Conservation (phyloP, 2,329 filamentous ascomycete species). For the Shiraia bambusicola region DNA sequence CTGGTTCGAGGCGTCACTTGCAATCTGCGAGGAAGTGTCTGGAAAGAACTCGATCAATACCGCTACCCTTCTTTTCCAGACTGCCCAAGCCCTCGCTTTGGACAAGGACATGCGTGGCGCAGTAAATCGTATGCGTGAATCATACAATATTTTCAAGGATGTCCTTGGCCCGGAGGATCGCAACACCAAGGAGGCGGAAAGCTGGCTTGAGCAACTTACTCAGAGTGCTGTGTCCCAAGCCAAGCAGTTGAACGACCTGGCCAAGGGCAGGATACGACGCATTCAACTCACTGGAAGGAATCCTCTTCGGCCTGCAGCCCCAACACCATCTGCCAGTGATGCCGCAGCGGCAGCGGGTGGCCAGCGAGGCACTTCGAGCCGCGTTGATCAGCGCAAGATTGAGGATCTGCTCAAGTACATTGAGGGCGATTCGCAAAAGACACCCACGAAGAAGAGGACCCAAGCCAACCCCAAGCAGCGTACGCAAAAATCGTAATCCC, state of each 20-base stretch:
- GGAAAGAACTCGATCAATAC: slow-evolving; percentile 89
- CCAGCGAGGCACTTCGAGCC: slow-evolving; percentile 42
- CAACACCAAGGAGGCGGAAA: slow-evolving; percentile 97
- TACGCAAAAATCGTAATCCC: slow-evolving; percentile 19
- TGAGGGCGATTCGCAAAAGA: slow-evolving; percentile 63
- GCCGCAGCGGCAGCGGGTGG: slow-evolving; percentile 42
- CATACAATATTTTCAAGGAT: slow-evolving; percentile 89
- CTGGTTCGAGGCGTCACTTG: slow-evolving; percentile 94
- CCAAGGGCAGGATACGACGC: slow-evolving; percentile 69
- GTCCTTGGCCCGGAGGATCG: slow-evolving; percentile 87
- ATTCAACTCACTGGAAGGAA: slow-evolving; percentile 63
- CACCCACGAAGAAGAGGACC: slow-evolving; percentile 48
- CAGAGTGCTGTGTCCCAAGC: slow-evolving; percentile 93
- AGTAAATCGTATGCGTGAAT: slow-evolving; percentile 91
- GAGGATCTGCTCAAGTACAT: slow-evolving; percentile 95
- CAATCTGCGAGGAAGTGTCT: slow-evolving; percentile 85
- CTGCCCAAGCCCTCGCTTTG: slow-evolving; percentile 91
- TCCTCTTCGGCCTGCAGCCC: slow-evolving; percentile 61
- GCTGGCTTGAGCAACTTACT: slow-evolving; percentile 93
- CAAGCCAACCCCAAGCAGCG: slow-evolving; percentile 48
- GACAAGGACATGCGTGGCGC: slow-evolving; percentile 92
- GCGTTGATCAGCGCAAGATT: slow-evolving; percentile 78
- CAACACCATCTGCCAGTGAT: slow-evolving; percentile 59
- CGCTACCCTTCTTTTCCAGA: slow-evolving; percentile 93
- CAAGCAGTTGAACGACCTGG: slow-evolving; percentile 86